These are phyloP conservation scores for Fusarium subglutinans DNA, from an alignment of 2,329 filamentous ascomycete species.

Conservation along the genomic window DNA sequence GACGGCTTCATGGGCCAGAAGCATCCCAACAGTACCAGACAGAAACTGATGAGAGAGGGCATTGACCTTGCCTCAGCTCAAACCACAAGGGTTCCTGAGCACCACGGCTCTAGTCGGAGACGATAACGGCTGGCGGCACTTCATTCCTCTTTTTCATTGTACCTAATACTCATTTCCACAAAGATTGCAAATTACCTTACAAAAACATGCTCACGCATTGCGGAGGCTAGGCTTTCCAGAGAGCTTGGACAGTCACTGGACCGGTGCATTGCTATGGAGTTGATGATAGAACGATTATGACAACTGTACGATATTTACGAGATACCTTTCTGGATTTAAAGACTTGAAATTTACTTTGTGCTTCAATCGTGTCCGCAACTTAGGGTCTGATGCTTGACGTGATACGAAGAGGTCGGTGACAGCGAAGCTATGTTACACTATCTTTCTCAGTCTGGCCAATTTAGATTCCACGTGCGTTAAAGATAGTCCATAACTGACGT, in stretches of 20 bases:
- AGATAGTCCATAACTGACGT: neutral
- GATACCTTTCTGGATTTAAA: neutral
- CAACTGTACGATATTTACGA: neutral
- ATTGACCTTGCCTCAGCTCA: slow-evolving; percentile 37
- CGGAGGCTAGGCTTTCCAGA: neutral
- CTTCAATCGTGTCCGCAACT: too few species aligned
- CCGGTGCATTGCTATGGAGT: neutral
- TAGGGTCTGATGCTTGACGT: neutral
- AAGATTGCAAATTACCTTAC: neutral
- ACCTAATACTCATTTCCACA: neutral
- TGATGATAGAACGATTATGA: neutral
- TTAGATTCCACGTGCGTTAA: neutral
- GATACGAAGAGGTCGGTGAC: neutral
- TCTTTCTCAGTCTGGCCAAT: neutral
- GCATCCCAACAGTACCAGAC: slow-evolving; percentile 40
- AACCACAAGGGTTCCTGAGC: slow-evolving; percentile 8
- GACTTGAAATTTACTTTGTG: neutral
- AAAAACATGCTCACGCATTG: neutral
- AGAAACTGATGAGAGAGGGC: slow-evolving; percentile 41
- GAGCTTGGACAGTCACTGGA: neutral
- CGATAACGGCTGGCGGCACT: neutral
- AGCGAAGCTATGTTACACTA: neutral
- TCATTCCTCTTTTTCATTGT: neutral
- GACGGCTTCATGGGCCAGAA: slow-evolving; percentile 56
- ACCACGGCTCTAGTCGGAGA: neutral